phyloP scores from a whole-genome alignment of 192 early-diverging fungal species.

The Umbelopsis vinacea region DNA sequence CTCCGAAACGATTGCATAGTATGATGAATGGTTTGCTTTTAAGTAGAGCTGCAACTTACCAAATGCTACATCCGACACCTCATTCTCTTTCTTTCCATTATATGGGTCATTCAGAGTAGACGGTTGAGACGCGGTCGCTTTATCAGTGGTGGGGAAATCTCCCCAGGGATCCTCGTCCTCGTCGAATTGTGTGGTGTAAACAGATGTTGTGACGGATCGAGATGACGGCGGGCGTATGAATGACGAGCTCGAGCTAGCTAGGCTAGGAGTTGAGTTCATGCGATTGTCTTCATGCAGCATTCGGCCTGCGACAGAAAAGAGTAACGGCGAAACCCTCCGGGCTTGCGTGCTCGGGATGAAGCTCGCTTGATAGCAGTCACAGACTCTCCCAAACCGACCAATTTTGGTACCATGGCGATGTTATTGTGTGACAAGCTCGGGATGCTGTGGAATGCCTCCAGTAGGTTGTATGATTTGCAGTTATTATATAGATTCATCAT shows the following conservation, averaged over 20 bases:
- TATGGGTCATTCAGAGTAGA: not conserved
- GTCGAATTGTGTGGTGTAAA: conserved; percentile 18
- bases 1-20: not conserved
- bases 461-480: no score
- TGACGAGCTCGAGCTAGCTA: conserved; percentile 7
- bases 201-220: conserved; percentile 15
- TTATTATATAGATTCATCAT: no score
- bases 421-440: no score
- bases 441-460: no score
- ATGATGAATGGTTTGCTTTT: not conserved
- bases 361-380: conserved; percentile 11
- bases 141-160: conserved; percentile 8
- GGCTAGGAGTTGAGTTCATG: not conserved
- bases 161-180: conserved; percentile 37
- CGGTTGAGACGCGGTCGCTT: not conserved
- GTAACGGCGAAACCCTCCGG: not conserved
- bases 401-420: no score
- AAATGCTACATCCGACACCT: conserved; percentile 12
- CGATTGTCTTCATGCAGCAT: conserved; percentile 15
- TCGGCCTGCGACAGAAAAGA: not conserved
- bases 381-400: no score
- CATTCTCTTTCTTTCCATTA: not conserved
- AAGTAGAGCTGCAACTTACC: conserved; percentile 16
- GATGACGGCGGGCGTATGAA: conserved; percentile 3
- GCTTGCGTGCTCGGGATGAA: not conserved